Base-by-base conservation (phyloP, 2,329 filamentous ascomycete species). In the Fusarium stilboides region DNA sequence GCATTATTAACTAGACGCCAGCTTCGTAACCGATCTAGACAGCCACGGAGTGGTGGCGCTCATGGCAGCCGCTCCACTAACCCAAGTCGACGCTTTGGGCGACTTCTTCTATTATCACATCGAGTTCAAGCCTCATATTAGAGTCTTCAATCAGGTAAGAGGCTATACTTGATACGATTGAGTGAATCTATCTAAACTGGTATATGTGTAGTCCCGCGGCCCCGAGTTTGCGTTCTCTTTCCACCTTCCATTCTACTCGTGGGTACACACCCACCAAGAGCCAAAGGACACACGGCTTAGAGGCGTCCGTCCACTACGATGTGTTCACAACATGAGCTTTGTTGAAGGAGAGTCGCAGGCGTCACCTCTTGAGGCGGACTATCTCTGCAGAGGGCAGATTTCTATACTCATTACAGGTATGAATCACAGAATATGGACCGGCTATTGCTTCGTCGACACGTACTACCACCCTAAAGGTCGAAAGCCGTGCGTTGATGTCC, bases 391-490 rank as follows among this genome's bases (percentile, higher is more conserved):
- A 43, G 66, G 34, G 3, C 68, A 70, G 9, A 31, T 47, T 0
- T 67, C 68, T 3, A 44, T 70, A 3, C 28, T 62, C 1, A 24
- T 70, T 13, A 13, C 46, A 0, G 56, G 40, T 0, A 57, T 59
- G 0, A 13, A 26, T 6, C 2, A 12, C 1, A 6, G 20, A 0
- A 8, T 56, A 3, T 70, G 63, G 56, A 54, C 60, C 0, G 68
- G 51, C 2, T 68, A 53, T 10, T 67, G 59, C 3, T 45, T 70
- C 9, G 26, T 49, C 1, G 66, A 70, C 4, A 70, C 56, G 2
- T 70, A 62, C 6, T 62, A 47, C 0, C 36, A 60, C 1, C 0
- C 24, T 2, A 5, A 31, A 7, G 6, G 24, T 2, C 37, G 8
- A 1, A 42, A 10, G 2, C 40, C 43, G 14, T 6, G 13, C 12